phyloP scores from a whole-genome alignment of 257 asterid species.

The Salvia rosmarinus region DNA sequence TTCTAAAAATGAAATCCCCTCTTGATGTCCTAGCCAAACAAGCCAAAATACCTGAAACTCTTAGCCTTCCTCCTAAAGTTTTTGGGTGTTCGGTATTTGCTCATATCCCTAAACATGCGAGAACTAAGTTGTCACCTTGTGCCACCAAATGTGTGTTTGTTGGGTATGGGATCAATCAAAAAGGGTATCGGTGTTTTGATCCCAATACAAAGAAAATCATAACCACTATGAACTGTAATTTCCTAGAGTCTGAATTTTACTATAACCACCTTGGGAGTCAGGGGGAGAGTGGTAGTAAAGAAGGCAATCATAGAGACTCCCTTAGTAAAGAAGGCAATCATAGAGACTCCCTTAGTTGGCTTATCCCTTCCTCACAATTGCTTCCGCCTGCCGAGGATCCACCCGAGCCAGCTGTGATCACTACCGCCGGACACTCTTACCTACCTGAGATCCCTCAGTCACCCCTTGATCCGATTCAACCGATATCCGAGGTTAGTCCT shows the following conservation, averaged over 20 bases:
- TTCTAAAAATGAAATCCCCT: not conserved
- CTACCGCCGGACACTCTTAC: not conserved
- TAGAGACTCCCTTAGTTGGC: not conserved
- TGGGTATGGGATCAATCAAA: not conserved
- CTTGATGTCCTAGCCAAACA: not conserved
- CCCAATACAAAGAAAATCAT: too few relatives aligned
- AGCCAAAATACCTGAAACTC: not conserved
- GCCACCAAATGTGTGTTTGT: not conserved
- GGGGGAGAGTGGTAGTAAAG: not conserved
- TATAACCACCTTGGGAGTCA: not conserved
- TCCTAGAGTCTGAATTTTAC: not conserved
- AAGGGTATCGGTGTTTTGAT: not conserved
- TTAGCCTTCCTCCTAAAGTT: not conserved
- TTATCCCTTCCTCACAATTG: not conserved
- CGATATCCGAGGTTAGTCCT: not conserved
- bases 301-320: not conserved
- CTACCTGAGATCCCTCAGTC: not conserved
- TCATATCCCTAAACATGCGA: not conserved
- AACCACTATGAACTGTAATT: not conserved
- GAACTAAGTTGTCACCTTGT: not conserved
- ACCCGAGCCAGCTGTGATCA: not conserved
- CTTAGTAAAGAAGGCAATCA: not conserved
- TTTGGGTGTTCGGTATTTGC: not conserved
- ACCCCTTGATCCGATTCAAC: not conserved
- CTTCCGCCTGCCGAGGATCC: not conserved